phyloP scores from a whole-genome alignment of 2,329 filamentous ascomycete genomes.

The Penicillium polonicum region DNA sequence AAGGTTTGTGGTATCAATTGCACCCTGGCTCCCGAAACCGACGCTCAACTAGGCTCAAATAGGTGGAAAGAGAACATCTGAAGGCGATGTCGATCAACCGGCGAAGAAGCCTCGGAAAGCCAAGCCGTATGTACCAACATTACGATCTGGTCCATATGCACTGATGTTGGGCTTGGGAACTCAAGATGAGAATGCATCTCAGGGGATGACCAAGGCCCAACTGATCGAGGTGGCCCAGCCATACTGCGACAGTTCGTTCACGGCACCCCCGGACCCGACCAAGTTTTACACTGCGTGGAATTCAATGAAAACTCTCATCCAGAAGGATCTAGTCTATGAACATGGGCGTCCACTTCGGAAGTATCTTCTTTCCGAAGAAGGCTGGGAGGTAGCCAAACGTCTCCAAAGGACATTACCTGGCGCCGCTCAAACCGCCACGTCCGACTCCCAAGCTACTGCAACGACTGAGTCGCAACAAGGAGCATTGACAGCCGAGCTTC shows the following conservation, averaged over 20 bases:
- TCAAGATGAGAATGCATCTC: constrained; percentile 54
- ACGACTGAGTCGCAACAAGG: constrained; percentile 3
- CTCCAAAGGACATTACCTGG: constrained; percentile 55
- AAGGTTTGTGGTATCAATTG: constrained; percentile 32
- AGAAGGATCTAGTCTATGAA: constrained; percentile 72
- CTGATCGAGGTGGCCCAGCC: constrained; percentile 69
- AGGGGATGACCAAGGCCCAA: constrained; percentile 65
- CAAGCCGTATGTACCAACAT: constrained; percentile 69
- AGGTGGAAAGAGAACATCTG: constrained; percentile 33
- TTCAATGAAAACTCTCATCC: constrained; percentile 72
- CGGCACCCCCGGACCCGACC: constrained; percentile 62
- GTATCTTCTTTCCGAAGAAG: constrained; percentile 73
- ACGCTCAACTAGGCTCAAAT: constrained; percentile 13
- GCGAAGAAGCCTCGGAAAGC: constrained; percentile 57
- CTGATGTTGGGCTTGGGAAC: constrained; percentile 66
- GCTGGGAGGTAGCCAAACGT: constrained; percentile 69
- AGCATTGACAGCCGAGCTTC: background rate
- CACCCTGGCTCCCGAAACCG: constrained; percentile 12
- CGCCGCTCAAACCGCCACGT: constrained; percentile 16
- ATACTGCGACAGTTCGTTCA: constrained; percentile 72
- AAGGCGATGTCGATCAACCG: constrained; percentile 35
- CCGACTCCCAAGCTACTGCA: constrained; percentile 7
- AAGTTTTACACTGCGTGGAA: constrained; percentile 79
- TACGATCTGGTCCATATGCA: constrained; percentile 73
- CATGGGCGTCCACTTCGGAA: constrained; percentile 65